phyloP scores from a whole-genome alignment of 257 asterid genomes.

The Handroanthus guayacan region DNA sequence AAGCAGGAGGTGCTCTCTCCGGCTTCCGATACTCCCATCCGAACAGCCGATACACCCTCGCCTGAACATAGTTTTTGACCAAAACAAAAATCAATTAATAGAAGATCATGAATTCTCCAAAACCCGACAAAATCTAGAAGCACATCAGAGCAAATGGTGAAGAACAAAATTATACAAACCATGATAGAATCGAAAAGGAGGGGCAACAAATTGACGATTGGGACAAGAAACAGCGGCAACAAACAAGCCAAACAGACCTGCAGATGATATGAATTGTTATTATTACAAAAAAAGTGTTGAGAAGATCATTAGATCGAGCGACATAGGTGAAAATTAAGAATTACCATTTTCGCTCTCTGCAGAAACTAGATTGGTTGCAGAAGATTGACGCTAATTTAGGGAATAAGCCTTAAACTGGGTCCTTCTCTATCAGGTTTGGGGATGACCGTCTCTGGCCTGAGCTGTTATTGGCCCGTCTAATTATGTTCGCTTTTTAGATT shows the following conservation, averaged over 20 bases:
- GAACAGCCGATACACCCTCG: conserved; percentile 69
- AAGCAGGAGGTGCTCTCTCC: conserved; percentile 84
- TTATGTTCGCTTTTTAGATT: too few relatives aligned
- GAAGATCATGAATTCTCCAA: not conserved
- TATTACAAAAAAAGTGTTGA: not conserved
- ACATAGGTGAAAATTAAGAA: conserved; percentile 5
- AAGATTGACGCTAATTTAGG: conserved; percentile 1
- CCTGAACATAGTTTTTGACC: conserved; percentile 50
- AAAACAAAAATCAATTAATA: conserved; percentile 3
- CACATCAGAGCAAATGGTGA: not conserved
- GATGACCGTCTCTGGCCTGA: too few relatives aligned
- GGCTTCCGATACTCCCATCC: conserved; percentile 96
- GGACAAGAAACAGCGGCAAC: conserved; percentile 89
- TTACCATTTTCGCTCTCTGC: conserved; percentile 39
- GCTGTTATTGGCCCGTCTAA: too few relatives aligned
- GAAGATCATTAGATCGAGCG: conserved; percentile 3
- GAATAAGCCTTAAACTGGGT: not conserved
- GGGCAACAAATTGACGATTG: conserved; percentile 88
- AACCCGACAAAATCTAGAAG: conserved; percentile 28
- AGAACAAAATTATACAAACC: conserved; percentile 49
- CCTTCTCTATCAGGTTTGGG: not conserved
- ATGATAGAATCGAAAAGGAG: conserved; percentile 75
- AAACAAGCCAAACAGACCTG: conserved; percentile 93
- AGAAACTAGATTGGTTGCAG: conserved; percentile 24
- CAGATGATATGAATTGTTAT: conserved; percentile 5